Conservation (phyloP, 2,329 filamentous ascomycete genomes). For the Fusarium goolgardi region DNA sequence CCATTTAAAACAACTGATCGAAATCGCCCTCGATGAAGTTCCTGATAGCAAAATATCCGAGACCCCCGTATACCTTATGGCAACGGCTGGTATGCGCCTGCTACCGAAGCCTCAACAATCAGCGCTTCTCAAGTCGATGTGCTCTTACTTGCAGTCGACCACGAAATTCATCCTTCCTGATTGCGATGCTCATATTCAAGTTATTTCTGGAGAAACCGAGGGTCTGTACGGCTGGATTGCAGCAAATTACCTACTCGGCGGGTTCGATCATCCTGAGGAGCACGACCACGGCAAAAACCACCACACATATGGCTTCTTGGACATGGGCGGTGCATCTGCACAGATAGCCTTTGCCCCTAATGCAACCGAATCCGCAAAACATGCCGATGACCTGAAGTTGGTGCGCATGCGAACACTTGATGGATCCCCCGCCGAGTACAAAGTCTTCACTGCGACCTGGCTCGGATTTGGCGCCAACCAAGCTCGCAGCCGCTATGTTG, state of each 20-base stretch:
- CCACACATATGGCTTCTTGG: slow-evolving; percentile 95
- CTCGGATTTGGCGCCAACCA: slow-evolving; percentile 97
- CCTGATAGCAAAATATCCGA: slow-evolving; percentile 80
- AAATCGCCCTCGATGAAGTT: slow-evolving; percentile 83
- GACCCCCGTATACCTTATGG: slow-evolving; percentile 94
- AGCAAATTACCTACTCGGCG: slow-evolving; percentile 92
- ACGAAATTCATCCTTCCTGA: slow-evolving; percentile 90
- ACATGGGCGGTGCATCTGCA: slow-evolving; percentile 98
- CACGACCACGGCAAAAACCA: slow-evolving; percentile 88
- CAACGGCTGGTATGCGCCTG: slow-evolving; percentile 93
- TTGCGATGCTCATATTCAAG: slow-evolving; percentile 88
- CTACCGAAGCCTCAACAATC: slow-evolving; percentile 79
- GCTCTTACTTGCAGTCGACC: slow-evolving; percentile 80
- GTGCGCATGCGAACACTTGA: slow-evolving; percentile 86
- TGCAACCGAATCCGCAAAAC: slow-evolving; percentile 86
- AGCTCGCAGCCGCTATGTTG: slow-evolving; percentile 86
- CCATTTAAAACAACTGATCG: slow-evolving; percentile 81
- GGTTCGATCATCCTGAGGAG: slow-evolving; percentile 80
- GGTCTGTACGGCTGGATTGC: slow-evolving; percentile 98
- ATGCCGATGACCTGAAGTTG: slow-evolving; percentile 88
- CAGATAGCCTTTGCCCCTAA: slow-evolving; percentile 99
- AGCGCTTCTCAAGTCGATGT: slow-evolving; percentile 80
- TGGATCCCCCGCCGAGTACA: slow-evolving; percentile 81
- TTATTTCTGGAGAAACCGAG: slow-evolving; percentile 95
- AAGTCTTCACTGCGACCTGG: slow-evolving; percentile 96